Conservation (phyloP, 805 yeast genomes). For the Blastobotrys americana region DNA sequence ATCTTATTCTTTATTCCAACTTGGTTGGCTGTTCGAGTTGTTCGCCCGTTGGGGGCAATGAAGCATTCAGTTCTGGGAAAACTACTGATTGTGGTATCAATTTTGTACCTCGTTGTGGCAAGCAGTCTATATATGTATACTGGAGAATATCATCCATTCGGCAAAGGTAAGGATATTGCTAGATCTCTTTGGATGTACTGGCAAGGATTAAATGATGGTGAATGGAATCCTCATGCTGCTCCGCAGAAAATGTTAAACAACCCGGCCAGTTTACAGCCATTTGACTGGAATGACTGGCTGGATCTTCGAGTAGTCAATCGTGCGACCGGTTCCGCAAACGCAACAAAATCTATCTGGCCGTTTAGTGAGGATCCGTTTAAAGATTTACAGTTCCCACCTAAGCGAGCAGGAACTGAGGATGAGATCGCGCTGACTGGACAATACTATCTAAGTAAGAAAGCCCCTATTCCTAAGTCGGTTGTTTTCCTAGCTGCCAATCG, state of each 20-base stretch:
- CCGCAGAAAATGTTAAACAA: conserved; percentile 3
- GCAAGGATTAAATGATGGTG: conserved; percentile 1
- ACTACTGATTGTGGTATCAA: conserved; percentile 11
- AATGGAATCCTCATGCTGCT: conserved; percentile 11
- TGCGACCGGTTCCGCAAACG: conserved; percentile 7
- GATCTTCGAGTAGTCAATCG: conserved; percentile 19
- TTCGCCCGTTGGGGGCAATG: conserved; percentile 7
- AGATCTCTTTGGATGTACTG: not conserved
- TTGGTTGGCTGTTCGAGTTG: not conserved
- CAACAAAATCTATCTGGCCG: conserved; percentile 3
- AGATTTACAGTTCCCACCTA: conserved; percentile 13
- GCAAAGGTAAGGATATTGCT: not conserved
- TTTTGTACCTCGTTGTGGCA: conserved; percentile 13
- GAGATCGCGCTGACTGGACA: conserved; percentile 15
- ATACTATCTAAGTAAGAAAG: conserved; percentile 13
- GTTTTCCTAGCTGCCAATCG: conserved; percentile 16
- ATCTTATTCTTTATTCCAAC: not conserved
- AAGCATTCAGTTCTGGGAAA: conserved; percentile 16
- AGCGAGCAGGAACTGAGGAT: conserved; percentile 10
- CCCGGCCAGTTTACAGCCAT: conserved; percentile 10
- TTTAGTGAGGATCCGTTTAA: conserved; percentile 9
- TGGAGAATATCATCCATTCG: conserved; percentile 8
- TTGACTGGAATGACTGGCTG: conserved; percentile 28
- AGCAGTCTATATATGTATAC: conserved; percentile 14
- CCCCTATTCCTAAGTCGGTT: conserved; percentile 15